These are phyloP conservation scores for Fusarium incarnatum DNA, from an alignment of 2,329 filamentous ascomycete species.

Conservation along the genomic window DNA sequence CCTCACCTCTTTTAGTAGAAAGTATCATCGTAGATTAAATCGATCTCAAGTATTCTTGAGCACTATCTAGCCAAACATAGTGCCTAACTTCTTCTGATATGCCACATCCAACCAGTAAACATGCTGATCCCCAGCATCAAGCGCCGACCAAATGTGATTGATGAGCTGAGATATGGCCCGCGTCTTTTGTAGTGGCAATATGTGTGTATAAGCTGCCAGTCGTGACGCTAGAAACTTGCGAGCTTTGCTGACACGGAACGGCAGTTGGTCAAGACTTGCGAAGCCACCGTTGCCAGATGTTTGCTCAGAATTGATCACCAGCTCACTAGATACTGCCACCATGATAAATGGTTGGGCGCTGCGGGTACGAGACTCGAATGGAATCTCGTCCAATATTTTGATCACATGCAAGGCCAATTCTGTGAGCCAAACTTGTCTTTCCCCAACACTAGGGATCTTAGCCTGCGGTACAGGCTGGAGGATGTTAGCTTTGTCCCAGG, in stretches of 20 bases:
- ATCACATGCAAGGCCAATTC: background rate
- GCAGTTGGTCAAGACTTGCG: background rate
- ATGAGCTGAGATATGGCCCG: conserved; percentile 2
- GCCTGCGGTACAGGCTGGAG: background rate
- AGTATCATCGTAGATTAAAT: no score
- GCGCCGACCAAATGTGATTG: conserved; percentile 7
- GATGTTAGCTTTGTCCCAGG: background rate
- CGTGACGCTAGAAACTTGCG: conserved; percentile 3
- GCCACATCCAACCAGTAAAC: conserved; percentile 14
- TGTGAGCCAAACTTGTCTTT: conserved; percentile 3
- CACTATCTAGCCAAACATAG: conserved; percentile 1
- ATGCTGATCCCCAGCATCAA: background rate
- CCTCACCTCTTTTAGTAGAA: no score
- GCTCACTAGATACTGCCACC: conserved; percentile 8
- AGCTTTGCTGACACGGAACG: background rate
- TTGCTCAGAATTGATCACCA: background rate
- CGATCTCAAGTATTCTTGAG: background rate
- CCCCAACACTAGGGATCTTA: background rate
- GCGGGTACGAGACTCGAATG: conserved; percentile 13
- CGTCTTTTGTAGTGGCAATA: conserved; percentile 1
- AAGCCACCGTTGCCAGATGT: background rate
- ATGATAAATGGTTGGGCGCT: conserved; percentile 15
- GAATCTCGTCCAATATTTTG: background rate
- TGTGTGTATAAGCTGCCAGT: conserved; percentile 7
- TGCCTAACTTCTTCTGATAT: conserved; percentile 12